phyloP scores from a whole-genome alignment of 177 flowering plant genomes.

The Vitis hybrid region DNA sequence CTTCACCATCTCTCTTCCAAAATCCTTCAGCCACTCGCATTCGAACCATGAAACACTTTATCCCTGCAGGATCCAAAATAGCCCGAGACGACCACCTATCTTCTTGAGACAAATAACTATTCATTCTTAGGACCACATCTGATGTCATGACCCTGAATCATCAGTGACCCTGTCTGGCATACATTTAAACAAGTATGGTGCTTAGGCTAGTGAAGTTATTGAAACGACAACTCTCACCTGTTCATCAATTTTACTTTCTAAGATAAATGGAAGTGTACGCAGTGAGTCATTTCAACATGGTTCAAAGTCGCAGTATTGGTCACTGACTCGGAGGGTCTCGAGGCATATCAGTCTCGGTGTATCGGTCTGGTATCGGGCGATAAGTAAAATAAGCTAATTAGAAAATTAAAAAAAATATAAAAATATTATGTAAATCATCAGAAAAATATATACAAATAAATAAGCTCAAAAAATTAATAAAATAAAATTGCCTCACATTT shows the following conservation, averaged over 20 bases:
- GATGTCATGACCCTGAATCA: slow-evolving; percentile 95
- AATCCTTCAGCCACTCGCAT: slow-evolving; percentile 26
- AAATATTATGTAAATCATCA: no score
- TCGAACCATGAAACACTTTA: slow-evolving; percentile 83
- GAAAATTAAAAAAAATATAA: no score
- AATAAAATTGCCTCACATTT: no score
- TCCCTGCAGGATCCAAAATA: slow-evolving; percentile 86
- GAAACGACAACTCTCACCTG: slow-evolving; percentile 51
- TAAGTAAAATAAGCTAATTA: no score
- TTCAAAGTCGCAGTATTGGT: no score
- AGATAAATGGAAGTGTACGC: slow-evolving; percentile 65
- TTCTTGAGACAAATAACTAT: slow-evolving; percentile 77
- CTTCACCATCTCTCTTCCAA: no score
- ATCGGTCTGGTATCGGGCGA: no score
- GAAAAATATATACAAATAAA: no score
- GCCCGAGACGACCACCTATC: slow-evolving; percentile 94
- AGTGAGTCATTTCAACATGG: slow-evolving; percentile 68
- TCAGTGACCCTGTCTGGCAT: slow-evolving; percentile 91
- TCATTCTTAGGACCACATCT: slow-evolving; percentile 75
- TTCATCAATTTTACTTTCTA: slow-evolving; percentile 34
- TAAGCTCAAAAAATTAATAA: no score
- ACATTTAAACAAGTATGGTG: slow-evolving; percentile 77
- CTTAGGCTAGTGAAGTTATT: slow-evolving; percentile 89
- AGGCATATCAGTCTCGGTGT: no score
- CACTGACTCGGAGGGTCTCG: no score